These are phyloP conservation scores for Colletotrichum musae DNA, from an alignment of 2,329 filamentous ascomycete species.

Conservation along the genomic window DNA sequence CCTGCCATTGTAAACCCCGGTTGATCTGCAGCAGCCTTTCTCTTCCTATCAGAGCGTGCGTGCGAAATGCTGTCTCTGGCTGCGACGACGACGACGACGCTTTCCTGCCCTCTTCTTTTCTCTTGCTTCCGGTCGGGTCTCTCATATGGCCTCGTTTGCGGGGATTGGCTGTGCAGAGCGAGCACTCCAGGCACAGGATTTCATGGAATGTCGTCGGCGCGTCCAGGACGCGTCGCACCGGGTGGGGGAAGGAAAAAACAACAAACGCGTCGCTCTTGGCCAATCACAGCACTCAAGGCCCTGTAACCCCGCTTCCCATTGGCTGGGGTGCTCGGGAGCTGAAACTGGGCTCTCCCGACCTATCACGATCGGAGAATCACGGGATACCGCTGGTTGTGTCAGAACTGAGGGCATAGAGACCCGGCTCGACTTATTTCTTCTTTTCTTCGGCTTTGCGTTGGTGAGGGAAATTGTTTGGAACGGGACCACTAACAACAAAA, in stretches of 20 bases:
- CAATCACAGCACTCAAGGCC: constrained; percentile 21
- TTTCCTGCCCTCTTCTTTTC: constrained; percentile 1
- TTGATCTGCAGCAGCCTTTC: constrained; percentile 36
- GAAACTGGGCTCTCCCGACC: constrained; percentile 31
- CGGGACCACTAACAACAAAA: background rate
- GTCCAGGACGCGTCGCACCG: constrained; percentile 28
- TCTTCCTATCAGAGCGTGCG: constrained; percentile 23
- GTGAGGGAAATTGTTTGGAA: background rate
- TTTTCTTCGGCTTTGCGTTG: background rate
- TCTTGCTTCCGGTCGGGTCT: constrained; percentile 12
- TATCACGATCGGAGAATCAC: constrained; percentile 21
- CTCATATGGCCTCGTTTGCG: constrained; percentile 28
- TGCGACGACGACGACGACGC: constrained; percentile 24
- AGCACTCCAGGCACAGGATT: constrained; percentile 14
- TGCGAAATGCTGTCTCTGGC: constrained; percentile 18
- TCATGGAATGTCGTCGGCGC: constrained; percentile 39
- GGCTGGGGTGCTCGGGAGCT: constrained; percentile 18
- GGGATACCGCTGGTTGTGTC: constrained; percentile 25
- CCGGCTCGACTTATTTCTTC: constrained; percentile 19
- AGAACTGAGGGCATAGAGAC: constrained; percentile 10
- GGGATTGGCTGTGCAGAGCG: constrained; percentile 28
- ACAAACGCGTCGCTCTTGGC: constrained; percentile 32
- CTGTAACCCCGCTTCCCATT: constrained; percentile 1
- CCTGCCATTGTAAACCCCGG: constrained; percentile 22
- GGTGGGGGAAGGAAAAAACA: constrained; percentile 34